Conservation (phyloP, 768 basidiomycete genomes). For the Rhizopogon salebrosus region DNA sequence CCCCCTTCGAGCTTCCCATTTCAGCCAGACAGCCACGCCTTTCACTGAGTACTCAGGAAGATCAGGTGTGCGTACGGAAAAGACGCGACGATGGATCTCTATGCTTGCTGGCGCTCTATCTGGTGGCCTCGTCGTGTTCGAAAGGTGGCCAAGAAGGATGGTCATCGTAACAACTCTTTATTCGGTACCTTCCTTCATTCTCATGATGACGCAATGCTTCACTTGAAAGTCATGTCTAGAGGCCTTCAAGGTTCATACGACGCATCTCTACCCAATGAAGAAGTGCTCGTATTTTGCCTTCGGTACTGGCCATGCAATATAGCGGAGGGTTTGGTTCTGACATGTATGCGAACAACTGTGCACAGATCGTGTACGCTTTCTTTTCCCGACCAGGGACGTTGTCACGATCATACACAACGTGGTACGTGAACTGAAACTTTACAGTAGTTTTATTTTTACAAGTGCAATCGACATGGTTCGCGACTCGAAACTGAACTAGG, state of each 20-base stretch:
- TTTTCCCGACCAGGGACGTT: too few relatives aligned
- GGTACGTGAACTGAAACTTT: too few relatives aligned
- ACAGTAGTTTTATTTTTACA: too few relatives aligned
- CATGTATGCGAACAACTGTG: conserved; percentile 89
- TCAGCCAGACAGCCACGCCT: conserved; percentile 42
- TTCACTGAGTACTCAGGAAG: conserved; percentile 59
- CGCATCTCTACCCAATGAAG: conserved; percentile 73
- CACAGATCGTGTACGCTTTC: too few relatives aligned
- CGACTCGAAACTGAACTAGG: conserved; percentile 53
- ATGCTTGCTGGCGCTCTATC: too few relatives aligned
- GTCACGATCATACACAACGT: too few relatives aligned
- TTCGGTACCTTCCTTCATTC: conserved; percentile 7
- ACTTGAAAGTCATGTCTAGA: conserved; percentile 30
- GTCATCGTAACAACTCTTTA: too few relatives aligned
- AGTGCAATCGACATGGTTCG: too few relatives aligned
- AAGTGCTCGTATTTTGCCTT: conserved; percentile 67
- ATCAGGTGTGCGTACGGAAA: conserved; percentile 60
- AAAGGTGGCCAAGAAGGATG: too few relatives aligned
- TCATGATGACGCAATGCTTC: neutral
- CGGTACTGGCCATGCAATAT: conserved; percentile 74
- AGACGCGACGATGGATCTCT: conserved; percentile 73
- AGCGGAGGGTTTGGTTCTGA: conserved; percentile 60
- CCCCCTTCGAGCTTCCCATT: conserved; percentile 12
- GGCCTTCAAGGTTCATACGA: conserved; percentile 91
- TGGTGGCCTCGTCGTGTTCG: too few relatives aligned